phyloP scores from a whole-genome alignment of 2,329 filamentous ascomycete species.

The Pochonia chlamydosporia region DNA sequence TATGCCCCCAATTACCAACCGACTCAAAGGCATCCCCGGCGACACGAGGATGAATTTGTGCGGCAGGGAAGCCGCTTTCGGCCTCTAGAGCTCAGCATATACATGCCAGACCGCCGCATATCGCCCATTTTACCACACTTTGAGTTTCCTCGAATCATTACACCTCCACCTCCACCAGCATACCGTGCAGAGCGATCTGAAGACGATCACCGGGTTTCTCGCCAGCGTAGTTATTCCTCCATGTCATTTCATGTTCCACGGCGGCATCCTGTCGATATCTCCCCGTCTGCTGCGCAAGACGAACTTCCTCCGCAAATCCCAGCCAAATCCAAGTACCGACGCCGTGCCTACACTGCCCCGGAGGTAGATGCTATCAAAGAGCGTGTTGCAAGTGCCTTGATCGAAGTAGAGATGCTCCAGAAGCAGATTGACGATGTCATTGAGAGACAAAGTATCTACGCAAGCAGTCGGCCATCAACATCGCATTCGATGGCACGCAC shows the following conservation, averaged over 20 bases:
- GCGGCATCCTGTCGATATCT: slow-evolving; percentile 26
- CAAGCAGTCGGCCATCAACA: slow-evolving; percentile 47
- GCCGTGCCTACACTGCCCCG: slow-evolving; percentile 39
- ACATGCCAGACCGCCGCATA: slow-evolving; percentile 32
- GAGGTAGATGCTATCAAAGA: slow-evolving; percentile 47
- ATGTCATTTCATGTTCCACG: slow-evolving; percentile 52
- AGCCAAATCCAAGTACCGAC: slow-evolving; percentile 31
- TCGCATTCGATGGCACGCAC: slow-evolving; percentile 33
- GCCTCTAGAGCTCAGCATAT: slow-evolving; percentile 53
- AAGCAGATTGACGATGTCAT: slow-evolving; percentile 54
- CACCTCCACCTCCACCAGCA: slow-evolving; percentile 31
- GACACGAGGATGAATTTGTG: slow-evolving; percentile 9
- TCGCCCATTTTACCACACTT: slow-evolving; percentile 54
- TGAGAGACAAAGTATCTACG: slow-evolving; percentile 54
- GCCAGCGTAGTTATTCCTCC: slow-evolving; percentile 42
- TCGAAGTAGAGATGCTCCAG: slow-evolving; percentile 53
- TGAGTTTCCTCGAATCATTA: slow-evolving; percentile 30
- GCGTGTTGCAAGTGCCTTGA: slow-evolving; percentile 49
- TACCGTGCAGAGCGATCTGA: slow-evolving; percentile 25
- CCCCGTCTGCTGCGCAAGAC: slow-evolving; percentile 16
- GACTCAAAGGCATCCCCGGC: neutral
- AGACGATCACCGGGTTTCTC: slow-evolving; percentile 23
- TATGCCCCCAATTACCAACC: slow-evolving; percentile 7
- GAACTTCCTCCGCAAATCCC: slow-evolving; percentile 32
- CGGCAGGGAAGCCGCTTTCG: slow-evolving; percentile 37